Conservation (phyloP, 768 basidiomycete genomes). For the Lactarius quietus region DNA sequence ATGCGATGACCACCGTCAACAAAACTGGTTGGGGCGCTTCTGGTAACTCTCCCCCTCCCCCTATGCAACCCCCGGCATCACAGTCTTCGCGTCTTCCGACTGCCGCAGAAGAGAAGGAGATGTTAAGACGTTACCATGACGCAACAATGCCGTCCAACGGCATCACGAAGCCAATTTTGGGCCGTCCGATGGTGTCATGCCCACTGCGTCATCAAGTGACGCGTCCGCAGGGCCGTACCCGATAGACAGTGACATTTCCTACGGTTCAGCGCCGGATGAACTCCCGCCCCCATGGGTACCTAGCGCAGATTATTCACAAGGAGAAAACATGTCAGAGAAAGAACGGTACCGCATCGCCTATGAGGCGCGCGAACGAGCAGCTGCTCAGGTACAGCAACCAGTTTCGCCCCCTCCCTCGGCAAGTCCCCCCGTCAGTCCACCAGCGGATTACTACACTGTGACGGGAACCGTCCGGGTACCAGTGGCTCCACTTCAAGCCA, state of each 20-base stretch:
- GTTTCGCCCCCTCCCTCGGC: slow-evolving; percentile 12
- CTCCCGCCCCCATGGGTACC: slow-evolving; percentile 28
- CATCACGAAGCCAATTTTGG: slow-evolving; percentile 24
- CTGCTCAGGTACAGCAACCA: slow-evolving; percentile 30
- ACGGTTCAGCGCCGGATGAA: slow-evolving; percentile 12
- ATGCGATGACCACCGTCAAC: slow-evolving; percentile 43
- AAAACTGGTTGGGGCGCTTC: slow-evolving; percentile 17
- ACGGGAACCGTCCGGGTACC: background rate
- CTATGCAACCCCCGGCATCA: slow-evolving; percentile 27
- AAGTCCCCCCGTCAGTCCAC: slow-evolving; percentile 1
- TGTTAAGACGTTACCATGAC: slow-evolving; percentile 33
- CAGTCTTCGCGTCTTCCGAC: slow-evolving; percentile 16
- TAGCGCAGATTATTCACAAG: slow-evolving; percentile 20
- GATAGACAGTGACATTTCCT: background rate
- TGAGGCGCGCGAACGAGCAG: slow-evolving; percentile 64
- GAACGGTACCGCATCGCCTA: slow-evolving; percentile 60
- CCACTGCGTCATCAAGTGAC: slow-evolving; percentile 14
- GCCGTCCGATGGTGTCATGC: slow-evolving; percentile 28
- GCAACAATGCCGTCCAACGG: slow-evolving; percentile 31
- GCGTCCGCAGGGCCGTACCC: background rate
- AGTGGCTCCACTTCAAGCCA: slow-evolving; percentile 32
- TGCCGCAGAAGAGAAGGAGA: slow-evolving; percentile 31
- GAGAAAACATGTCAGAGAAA: slow-evolving; percentile 50
- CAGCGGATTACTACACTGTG: slow-evolving; percentile 19
- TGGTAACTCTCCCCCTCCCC: slow-evolving; percentile 4